Conservation (phyloP, 371 early-diverging fungal genomes). For the Nosema granulosis region DNA sequence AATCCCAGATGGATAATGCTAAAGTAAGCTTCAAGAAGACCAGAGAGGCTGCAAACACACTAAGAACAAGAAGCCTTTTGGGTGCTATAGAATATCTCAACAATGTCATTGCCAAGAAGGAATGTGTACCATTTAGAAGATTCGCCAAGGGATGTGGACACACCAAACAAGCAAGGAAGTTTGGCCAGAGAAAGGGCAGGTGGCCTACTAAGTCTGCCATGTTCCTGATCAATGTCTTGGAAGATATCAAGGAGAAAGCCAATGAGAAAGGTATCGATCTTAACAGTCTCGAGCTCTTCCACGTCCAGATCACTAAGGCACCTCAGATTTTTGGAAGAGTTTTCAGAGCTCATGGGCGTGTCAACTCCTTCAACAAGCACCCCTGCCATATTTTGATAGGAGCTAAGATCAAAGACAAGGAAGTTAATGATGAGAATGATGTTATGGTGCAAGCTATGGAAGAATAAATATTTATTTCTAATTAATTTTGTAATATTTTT, state of each 20-base stretch:
- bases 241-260: conserved; percentile 93
- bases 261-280: conserved; percentile 79
- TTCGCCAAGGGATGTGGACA: conserved; percentile 94
- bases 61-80: conserved; percentile 82
- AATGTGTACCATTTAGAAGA: conserved; percentile 90
- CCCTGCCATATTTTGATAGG: conserved; percentile 90
- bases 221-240: conserved; percentile 81
- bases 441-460: conserved; percentile 21
- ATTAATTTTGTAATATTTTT: too few relatives aligned
- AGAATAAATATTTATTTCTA: background rate
- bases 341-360: conserved; percentile 96
- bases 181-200: conserved; percentile 81
- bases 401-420: conserved; percentile 28
- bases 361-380: conserved; percentile 84
- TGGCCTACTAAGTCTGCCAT: conserved; percentile 96
- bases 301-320: conserved; percentile 94
- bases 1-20: conserved; percentile 60
- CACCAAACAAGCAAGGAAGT: conserved; percentile 89
- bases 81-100: conserved; percentile 88
- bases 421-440: conserved; percentile 42
- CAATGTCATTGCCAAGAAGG: conserved; percentile 89
- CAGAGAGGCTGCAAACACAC: conserved; percentile 86
- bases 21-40: conserved; percentile 79
- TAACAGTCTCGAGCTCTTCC: conserved; percentile 73
- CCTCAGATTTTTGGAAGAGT: conserved; percentile 92